A percentile compares a stretch with the other conserved stretches of the same genome.
Conservation (phyloP, 176 grass and related monocot species). For the Aegilops tauschii region DNA sequence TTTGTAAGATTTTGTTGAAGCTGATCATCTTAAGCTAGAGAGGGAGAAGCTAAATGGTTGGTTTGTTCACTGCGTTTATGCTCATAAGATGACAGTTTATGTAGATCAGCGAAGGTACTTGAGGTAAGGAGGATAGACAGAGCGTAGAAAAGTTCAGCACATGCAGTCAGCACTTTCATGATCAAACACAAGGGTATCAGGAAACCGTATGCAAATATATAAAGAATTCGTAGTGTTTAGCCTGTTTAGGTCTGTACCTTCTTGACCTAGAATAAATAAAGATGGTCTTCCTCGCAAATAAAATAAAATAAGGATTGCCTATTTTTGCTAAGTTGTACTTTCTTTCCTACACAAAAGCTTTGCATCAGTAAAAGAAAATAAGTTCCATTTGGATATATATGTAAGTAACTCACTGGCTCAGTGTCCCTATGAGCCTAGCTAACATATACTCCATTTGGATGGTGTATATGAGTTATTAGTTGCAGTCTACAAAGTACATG, state of each 20-base stretch:
- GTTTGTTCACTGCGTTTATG: not conserved
- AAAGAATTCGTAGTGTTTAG: not conserved
- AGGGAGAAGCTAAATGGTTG: not conserved
- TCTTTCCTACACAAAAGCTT: not conserved
- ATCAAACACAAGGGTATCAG: not conserved
- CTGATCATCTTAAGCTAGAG: not conserved
- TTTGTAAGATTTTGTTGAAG: not conserved
- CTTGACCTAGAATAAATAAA: not conserved
- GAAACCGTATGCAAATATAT: not conserved
- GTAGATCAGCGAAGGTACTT: not conserved
- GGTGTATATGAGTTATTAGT: not conserved
- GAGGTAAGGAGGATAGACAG: not conserved
- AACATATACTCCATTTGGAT: not conserved
- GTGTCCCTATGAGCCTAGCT: not conserved
- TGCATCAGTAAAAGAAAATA: not conserved
- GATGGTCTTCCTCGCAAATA: not conserved
- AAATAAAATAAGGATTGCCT: not conserved
- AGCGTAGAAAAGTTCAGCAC: not conserved
- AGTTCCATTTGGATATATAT: not conserved
- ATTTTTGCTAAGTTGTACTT: not conserved
- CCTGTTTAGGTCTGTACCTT: not conserved
- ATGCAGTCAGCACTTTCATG: not conserved
- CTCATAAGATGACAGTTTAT: slow-evolving; percentile 16
- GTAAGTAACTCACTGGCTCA: not conserved
- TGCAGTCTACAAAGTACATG: not conserved